Percentiles rank a stretch among this genome's conserved stretches.
Evolutionary conservation across 2,329 filamentous ascomycete genomes (phyloP).

Genomic region (Exserohilum turcica): DNA sequence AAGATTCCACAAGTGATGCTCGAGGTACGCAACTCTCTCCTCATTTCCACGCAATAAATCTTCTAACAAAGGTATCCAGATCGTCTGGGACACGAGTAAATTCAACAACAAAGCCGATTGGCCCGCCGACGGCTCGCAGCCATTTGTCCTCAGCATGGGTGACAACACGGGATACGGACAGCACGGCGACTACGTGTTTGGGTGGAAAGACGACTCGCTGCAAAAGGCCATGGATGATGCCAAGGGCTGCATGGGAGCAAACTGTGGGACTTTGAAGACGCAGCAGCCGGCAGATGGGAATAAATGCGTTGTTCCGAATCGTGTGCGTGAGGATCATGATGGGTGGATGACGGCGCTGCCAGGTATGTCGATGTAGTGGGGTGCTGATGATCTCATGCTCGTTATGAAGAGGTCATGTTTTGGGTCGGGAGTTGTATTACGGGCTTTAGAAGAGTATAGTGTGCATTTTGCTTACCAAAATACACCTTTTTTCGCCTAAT

Average conservation of each 20-base stretch:
- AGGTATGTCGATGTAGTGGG: constrained; percentile 16
- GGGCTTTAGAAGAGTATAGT: no score
- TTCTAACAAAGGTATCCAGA: constrained; percentile 7
- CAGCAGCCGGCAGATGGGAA: constrained; percentile 29
- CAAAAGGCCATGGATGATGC: constrained; percentile 41
- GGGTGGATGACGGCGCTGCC: constrained; percentile 29
- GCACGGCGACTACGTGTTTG: constrained; percentile 40
- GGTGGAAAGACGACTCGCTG: constrained; percentile 37
- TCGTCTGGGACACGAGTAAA: constrained; percentile 52
- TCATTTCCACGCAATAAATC: accelerated
- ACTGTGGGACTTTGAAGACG: constrained; percentile 32
- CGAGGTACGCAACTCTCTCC: constrained; percentile 35
- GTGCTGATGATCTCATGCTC: neutral
- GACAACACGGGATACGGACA: constrained; percentile 32
- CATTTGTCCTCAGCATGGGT: constrained; percentile 34
- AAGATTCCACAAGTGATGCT: constrained; percentile 55
- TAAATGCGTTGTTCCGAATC: constrained; percentile 28
- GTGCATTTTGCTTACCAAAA: no score
- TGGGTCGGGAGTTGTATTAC: no score
- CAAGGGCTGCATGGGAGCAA: constrained; percentile 36
- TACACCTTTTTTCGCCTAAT: no score
- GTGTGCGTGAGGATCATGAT: constrained; percentile 33
- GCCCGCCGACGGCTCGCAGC: constrained; percentile 36
- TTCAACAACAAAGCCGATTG: constrained; percentile 45
- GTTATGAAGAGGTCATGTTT: no score